Evolutionary conservation across 1,139 yeast genomes (phyloP).

Genomic region (Ogataea hybrid): DNA sequence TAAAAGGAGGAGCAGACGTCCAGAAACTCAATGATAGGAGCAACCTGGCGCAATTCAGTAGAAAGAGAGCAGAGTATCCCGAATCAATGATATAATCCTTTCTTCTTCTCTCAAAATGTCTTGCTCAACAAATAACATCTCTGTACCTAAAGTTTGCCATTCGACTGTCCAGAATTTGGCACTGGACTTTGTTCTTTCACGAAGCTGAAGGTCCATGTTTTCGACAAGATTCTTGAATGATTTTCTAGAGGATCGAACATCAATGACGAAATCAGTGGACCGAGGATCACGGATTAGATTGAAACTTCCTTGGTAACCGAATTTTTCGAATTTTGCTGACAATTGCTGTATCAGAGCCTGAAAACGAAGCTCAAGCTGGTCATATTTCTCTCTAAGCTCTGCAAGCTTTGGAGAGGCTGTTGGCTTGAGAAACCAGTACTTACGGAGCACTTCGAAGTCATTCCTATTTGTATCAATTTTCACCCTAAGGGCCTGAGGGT

Average conservation of each 20-base stretch:
- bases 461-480: slow-evolving; percentile 17
- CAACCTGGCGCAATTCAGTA: slow-evolving; percentile 42
- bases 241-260: slow-evolving; percentile 29
- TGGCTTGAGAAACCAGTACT: slow-evolving; percentile 26
- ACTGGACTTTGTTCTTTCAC: slow-evolving; percentile 26
- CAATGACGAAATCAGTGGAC: slow-evolving; percentile 27
- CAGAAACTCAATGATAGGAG: slow-evolving; percentile 54
- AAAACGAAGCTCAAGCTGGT: slow-evolving; percentile 33
- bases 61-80: slow-evolving; percentile 40
- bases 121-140: slow-evolving; percentile 23
- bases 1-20: slow-evolving; percentile 80
- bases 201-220: slow-evolving; percentile 12
- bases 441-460: slow-evolving; percentile 26
- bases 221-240: slow-evolving; percentile 9
- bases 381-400: slow-evolving; percentile 32
- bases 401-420: slow-evolving; percentile 25
- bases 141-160: slow-evolving; percentile 38
- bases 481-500: slow-evolving; percentile 19
- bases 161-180: slow-evolving; percentile 27
- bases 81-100: slow-evolving; percentile 42
- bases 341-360: slow-evolving; percentile 27
- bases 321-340: slow-evolving; percentile 22
- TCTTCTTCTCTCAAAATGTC: slow-evolving; percentile 41
- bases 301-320: slow-evolving; percentile 27
- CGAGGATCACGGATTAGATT: slow-evolving; percentile 26